Evolutionary conservation across 2,329 filamentous ascomycete species (phyloP).

Genomic region (Teratosphaeria gauchensis): DNA sequence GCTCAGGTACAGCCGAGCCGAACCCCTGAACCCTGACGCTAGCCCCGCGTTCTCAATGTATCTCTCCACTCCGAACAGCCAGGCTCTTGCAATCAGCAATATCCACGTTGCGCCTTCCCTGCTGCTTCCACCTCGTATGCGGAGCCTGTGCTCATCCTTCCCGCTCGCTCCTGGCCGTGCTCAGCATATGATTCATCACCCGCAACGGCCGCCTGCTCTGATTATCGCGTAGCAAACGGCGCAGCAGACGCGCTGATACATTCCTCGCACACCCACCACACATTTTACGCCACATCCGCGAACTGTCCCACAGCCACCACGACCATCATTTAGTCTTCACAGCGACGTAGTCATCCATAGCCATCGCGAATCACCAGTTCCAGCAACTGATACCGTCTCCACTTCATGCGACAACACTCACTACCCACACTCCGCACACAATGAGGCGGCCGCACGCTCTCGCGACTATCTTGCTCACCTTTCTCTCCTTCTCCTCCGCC

Average conservation of each 20-base stretch:
- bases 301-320: too few relatives aligned
- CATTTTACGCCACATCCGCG: too few relatives aligned
- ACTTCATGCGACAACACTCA: not conserved
- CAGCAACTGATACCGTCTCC: not conserved
- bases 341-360: not conserved
- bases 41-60: not conserved
- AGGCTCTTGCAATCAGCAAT: not conserved
- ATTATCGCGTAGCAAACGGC: too few relatives aligned
- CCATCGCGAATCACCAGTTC: not conserved
- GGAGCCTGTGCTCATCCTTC: too few relatives aligned
- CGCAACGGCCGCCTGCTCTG: too few relatives aligned
- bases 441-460: not conserved
- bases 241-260: not conserved
- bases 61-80: not conserved
- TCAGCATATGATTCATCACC: too few relatives aligned
- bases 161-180: too few relatives aligned
- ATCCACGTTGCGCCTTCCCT: not conserved
- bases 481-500: slow-evolving; percentile 10
- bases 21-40: not conserved
- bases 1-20: not conserved
- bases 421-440: not conserved
- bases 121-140: not conserved
- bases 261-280: not conserved
- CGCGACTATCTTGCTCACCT: slow-evolving; percentile 3
- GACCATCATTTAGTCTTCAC: not conserved